Evolutionary conservation across 208 protist genomes (phyloP), one percentile per base, ranked within the genome.

Genomic region (Giardia muris): DNA sequence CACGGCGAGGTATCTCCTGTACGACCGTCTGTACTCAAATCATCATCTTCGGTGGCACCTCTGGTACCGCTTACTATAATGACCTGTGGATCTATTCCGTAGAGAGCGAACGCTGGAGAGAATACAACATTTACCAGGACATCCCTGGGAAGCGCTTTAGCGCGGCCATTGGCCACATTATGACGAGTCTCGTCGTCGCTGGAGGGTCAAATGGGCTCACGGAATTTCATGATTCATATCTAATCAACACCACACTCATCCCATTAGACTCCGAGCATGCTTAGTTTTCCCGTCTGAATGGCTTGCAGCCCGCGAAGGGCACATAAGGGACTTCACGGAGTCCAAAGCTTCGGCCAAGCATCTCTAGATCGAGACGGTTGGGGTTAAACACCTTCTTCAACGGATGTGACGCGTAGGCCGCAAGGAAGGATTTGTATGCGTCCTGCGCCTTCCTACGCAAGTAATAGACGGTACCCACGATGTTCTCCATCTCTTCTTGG

Each of bases 301-400:
- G 86, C 3, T 43, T 89, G 42, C 4, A 10, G 86, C 4, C 42
- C 39, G 42, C 3, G 4, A 43, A 22, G 42, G 46, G 45, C 45
- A 90, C 43, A 2, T 46, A 1, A 90, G 90, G 90, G 1, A 87
- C 42, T 1, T 4, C 2, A 4, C 2, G n/a, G 1, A 92, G 87
- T 30, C 92, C 92, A 46, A 92, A 93, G 42, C 87, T 92, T 46
- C 44, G 4, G 1, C 19, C 43, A 4, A 93, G 67, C 42, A 42
- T 67, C 48, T 92, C 19, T 0, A 93, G 0, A 22, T 93, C 92
- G 47, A 93, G 2, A 39, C 76, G 86, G 43, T 39, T 89, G 0
- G 92, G 2, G 46, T 92, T 47, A 67, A 93, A 93, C 43, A 91
- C 46, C 43, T 1, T 45, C 39, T 92, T 93, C 42, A 93, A 4